Evolutionary conservation across 2,329 filamentous ascomycete genomes (phyloP), one percentile per base, ranked within the genome.

Genomic region (Penicillium occitanis): DNA sequence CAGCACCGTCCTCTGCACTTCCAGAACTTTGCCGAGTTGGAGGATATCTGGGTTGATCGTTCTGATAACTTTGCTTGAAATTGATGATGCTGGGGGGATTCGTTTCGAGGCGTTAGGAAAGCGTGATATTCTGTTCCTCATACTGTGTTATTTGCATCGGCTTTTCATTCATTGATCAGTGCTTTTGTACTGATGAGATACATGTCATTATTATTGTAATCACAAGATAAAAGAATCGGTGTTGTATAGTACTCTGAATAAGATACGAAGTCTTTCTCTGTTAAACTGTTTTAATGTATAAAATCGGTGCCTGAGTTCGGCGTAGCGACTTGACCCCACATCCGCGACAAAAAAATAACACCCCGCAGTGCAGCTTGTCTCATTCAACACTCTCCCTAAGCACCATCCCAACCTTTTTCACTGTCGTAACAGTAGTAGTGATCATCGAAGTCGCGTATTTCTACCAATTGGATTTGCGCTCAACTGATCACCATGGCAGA

Each of bases 1-100:
- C 86, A 93, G 73, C 96, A 99, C 79, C 88, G 95, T 30, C 93
- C 94, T 17, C 83, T 97, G 65, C 95, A 99, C 81, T 99, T 99
- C 86, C 90, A 94, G 77, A 97, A 93, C 79, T 99, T 99, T 81
- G 92, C 93, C 0, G 94, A 99, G 83, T 80, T 99, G 76, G 95
- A 99, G 81, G 94, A 99, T 79, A 91, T 96, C 50, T 96, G 93
- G 88, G 93, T 97, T 57, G 95, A 99, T 78, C 86, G 93, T 73
- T 88, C 88, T 69, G 94, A 99, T 82, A 94, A 93, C 77, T 96
- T 99, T 82, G 94, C 92, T 72, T 98, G 86, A 84, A 70, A 61
- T 33, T 28, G 37, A 57, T 35, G 42, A 19, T n/a, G 28, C 30
- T 8, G 8, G 50, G 48, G 48, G 51, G 51, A 33, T 33, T 48